A percentile compares a stretch with the other conserved stretches of the same genome.
phyloP scores from a whole-genome alignment of 352 stramenopile species.

The Globisporangium carolinianum region DNA sequence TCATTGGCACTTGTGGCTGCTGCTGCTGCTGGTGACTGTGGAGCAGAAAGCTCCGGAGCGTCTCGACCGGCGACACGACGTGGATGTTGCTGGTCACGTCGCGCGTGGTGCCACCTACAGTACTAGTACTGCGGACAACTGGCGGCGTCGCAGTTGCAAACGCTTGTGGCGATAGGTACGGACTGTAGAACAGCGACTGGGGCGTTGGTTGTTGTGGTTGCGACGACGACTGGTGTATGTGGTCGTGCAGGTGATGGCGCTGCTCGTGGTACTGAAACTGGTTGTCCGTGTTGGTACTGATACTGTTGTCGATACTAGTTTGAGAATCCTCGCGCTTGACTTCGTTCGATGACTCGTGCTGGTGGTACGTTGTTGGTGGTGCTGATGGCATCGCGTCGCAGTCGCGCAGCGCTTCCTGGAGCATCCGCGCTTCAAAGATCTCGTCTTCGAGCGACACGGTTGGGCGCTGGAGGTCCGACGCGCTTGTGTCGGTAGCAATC shows the following conservation, averaged over 20 bases:
- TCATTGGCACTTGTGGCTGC: not conserved
- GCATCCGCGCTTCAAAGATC: slow-evolving; percentile 27
- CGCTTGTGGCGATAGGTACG: slow-evolving; percentile 6
- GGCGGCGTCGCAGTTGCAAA: slow-evolving; percentile 14
- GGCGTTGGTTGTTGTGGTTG: slow-evolving; percentile 3
- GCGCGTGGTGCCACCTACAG: slow-evolving; percentile 1
- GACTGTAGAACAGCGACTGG: slow-evolving; percentile 6
- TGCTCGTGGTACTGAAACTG: not conserved
- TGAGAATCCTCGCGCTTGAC: not conserved
- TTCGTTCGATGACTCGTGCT: not conserved
- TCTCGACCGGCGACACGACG: slow-evolving; percentile 12
- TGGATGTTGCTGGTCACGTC: slow-evolving; percentile 4
- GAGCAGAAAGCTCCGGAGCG: slow-evolving; percentile 6
- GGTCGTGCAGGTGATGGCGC: slow-evolving; percentile 14
- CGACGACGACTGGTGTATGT: slow-evolving; percentile 2
- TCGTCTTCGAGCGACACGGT: slow-evolving; percentile 18
- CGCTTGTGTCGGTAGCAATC: not conserved
- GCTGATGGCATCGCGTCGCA: slow-evolving; percentile 1
- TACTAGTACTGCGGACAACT: too few relatives aligned
- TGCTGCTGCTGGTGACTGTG: not conserved
- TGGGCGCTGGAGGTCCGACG: not conserved
- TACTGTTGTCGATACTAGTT: too few relatives aligned
- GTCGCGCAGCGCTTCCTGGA: slow-evolving; percentile 22
- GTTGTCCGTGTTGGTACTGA: not conserved
- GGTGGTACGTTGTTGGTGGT: not conserved